phyloP scores from a whole-genome alignment of 768 basidiomycete species.

The Lactifluus subvellereus region DNA sequence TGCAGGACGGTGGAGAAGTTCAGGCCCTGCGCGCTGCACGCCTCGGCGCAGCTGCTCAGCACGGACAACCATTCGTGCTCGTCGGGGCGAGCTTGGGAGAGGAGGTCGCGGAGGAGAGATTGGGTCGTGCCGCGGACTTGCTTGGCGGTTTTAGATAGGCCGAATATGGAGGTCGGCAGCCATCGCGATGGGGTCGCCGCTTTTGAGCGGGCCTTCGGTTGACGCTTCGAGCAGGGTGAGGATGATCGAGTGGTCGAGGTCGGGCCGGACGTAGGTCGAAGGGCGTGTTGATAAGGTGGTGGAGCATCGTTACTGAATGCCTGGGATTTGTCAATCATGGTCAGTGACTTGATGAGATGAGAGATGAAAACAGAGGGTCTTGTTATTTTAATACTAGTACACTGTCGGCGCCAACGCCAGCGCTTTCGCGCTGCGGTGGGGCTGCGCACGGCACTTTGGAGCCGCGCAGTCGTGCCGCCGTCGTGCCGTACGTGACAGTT shows the following conservation, averaged over 20 bases:
- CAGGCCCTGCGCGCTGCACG: slow-evolving; percentile 46
- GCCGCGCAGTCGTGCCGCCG: not conserved
- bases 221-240: not conserved
- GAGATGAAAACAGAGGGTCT: not conserved
- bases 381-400: not conserved
- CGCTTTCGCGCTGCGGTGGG: not conserved
- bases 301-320: slow-evolving; percentile 12
- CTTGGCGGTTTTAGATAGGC: slow-evolving; percentile 24
- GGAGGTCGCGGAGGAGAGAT: slow-evolving; percentile 32
- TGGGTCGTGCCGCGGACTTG: slow-evolving; percentile 21
- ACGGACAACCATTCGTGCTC: slow-evolving; percentile 34
- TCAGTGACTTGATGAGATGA: not conserved
- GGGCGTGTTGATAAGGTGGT: slow-evolving; percentile 16
- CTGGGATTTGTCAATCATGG: slow-evolving; percentile 21
- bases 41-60: slow-evolving; percentile 57
- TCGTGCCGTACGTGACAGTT: not conserved
- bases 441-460: not conserved
- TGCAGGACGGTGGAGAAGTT: slow-evolving; percentile 53
- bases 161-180: slow-evolving; percentile 20
- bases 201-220: not conserved
- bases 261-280: not conserved
- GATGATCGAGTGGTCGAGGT: not conserved
- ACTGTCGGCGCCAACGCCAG: not conserved
- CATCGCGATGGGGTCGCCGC: slow-evolving; percentile 5
- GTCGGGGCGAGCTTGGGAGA: slow-evolving; percentile 34